Percentiles rank a stretch among this genome's conserved stretches.
Conservation (phyloP, 208 protist species). For the Wallacemonas sp. region DNA sequence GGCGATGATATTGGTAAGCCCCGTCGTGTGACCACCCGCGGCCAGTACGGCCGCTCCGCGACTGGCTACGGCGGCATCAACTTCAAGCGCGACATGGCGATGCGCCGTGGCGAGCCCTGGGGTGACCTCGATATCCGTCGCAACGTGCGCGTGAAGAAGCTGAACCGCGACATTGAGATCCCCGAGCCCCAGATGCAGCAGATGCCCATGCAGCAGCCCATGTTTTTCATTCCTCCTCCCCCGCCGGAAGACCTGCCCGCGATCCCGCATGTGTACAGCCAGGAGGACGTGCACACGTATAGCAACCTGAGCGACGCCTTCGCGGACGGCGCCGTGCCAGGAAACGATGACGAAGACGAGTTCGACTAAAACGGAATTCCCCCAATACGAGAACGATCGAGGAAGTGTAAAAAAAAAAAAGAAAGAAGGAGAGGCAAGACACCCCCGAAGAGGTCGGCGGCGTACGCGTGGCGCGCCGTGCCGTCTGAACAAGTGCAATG, state of each 20-base stretch:
- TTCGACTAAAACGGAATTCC: slow-evolving; percentile 16
- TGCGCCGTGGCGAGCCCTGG: slow-evolving; percentile 62
- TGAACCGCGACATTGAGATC: background rate
- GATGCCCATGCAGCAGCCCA: slow-evolving; percentile 14
- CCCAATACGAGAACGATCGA: background rate
- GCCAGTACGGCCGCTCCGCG: slow-evolving; percentile 34
- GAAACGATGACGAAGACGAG: slow-evolving; percentile 25
- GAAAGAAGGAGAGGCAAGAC: too few species aligned
- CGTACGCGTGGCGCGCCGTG: too few species aligned
- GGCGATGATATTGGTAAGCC: slow-evolving; percentile 60
- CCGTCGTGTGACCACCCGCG: slow-evolving; percentile 53
- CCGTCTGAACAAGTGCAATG: too few species aligned
- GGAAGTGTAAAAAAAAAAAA: background rate
- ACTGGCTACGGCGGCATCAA: slow-evolving; percentile 74
- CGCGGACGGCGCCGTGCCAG: slow-evolving; percentile 16
- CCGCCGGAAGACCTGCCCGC: slow-evolving; percentile 27
- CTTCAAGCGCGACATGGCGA: slow-evolving; percentile 59
- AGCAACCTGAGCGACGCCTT: slow-evolving; percentile 56
- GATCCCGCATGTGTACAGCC: slow-evolving; percentile 41
- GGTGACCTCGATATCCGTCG: slow-evolving; percentile 50
- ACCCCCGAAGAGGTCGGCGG: too few species aligned
- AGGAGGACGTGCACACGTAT: slow-evolving; percentile 53
- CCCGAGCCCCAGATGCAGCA: slow-evolving; percentile 12
- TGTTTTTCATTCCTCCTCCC: slow-evolving; percentile 11
- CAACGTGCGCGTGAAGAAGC: slow-evolving; percentile 5